Percentiles rank a stretch among this genome's conserved stretches.
Conservation (phyloP, 768 basidiomycete species). For the Cyclocybe cylindracea region DNA sequence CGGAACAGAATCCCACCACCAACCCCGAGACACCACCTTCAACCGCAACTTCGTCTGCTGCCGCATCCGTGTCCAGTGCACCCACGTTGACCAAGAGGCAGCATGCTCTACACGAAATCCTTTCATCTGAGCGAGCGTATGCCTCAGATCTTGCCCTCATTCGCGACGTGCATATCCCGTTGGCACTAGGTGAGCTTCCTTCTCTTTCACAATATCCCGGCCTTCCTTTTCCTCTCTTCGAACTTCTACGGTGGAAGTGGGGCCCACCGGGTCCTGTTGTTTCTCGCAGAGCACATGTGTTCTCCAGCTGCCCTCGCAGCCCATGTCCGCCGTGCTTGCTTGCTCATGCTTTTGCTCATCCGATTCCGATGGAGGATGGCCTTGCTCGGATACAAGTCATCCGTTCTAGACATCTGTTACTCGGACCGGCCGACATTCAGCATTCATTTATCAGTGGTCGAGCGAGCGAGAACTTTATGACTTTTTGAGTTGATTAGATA, state of each 20-base stretch:
- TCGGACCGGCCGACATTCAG: no score
- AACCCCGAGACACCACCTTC: not conserved
- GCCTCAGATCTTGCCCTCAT: constrained; percentile 82
- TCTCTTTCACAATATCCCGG: constrained; percentile 1
- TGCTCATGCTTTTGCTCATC: no score
- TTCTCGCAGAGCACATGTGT: not conserved
- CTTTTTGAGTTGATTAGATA: no score
- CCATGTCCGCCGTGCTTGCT: no score
- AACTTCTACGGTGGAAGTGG: not conserved
- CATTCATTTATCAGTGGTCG: no score
- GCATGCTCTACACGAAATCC: constrained; percentile 76
- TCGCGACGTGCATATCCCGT: constrained; percentile 74
- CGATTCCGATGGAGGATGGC: no score
- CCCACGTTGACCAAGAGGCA: constrained; percentile 65
- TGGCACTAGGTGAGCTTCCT: constrained; percentile 67
- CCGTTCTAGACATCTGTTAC: no score
- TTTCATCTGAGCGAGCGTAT: constrained; percentile 80
- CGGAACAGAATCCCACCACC: not conserved
- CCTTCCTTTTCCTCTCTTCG: not conserved
- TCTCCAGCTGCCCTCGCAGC: not conserved
- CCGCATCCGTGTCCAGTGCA: constrained; percentile 21
- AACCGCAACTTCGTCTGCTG: constrained; percentile 10
- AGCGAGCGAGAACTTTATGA: no score
- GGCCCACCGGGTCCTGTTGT: not conserved
- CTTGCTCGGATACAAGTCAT: no score